Evolutionary conservation across 805 yeast genomes (phyloP).

Genomic region (Nakazawaea sp.): DNA sequence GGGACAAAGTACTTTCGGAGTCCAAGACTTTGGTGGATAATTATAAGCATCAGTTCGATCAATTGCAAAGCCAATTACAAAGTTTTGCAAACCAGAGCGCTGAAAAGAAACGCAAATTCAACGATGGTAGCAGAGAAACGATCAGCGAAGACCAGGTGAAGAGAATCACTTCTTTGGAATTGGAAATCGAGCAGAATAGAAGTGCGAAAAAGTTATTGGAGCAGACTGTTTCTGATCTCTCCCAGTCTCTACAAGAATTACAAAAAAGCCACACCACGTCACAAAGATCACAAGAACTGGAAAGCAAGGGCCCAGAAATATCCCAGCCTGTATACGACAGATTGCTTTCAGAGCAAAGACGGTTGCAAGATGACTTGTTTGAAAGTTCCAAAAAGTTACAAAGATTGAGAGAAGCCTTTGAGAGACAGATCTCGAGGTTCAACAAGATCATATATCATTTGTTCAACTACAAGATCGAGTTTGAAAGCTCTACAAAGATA

Average conservation of each 20-base stretch:
- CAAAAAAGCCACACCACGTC: no score
- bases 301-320: neutral
- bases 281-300: neutral
- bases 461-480: constrained; percentile 70
- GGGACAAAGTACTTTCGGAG: no score
- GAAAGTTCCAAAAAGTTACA: constrained; percentile 43
- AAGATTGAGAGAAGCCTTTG: constrained; percentile 51
- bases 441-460: constrained; percentile 58
- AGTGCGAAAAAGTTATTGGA: neutral
- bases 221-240: no score
- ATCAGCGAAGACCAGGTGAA: neutral
- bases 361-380: constrained; percentile 38
- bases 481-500: constrained; percentile 24
- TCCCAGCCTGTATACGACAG: constrained; percentile 49
- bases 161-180: neutral
- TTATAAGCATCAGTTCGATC: no score
- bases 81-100: neutral
- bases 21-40: no score
- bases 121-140: no score
- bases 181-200: neutral
- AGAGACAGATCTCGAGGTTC: constrained; percentile 64
- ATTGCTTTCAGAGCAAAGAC: constrained; percentile 44
- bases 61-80: neutral
- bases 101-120: neutral
- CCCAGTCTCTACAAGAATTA: no score